Evolutionary conservation across 192 early-diverging fungal species (phyloP).

Genomic region (Obelidium mucronatum): DNA sequence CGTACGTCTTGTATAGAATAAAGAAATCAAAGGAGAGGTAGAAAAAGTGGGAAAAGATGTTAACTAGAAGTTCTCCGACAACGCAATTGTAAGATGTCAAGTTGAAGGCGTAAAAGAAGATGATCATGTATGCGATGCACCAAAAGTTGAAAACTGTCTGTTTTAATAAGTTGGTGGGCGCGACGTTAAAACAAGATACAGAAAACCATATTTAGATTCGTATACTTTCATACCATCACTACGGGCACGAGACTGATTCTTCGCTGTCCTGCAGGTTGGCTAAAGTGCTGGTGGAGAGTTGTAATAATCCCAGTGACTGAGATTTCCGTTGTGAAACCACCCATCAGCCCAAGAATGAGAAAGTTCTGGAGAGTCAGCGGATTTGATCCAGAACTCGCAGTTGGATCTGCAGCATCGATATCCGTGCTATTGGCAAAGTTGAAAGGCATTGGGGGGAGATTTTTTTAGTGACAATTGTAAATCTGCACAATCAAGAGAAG

Average conservation of each 20-base stretch:
- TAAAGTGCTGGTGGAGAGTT: neutral
- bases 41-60: neutral
- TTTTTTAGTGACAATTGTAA: no score
- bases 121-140: neutral
- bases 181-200: neutral
- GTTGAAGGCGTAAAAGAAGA: neutral
- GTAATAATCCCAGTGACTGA: neutral
- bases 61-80: neutral
- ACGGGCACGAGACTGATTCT: neutral
- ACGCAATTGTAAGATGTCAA: neutral
- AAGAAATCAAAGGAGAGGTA: neutral
- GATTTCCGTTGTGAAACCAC: neutral
- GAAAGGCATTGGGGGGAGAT: no score
- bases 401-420: no score
- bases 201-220: neutral
- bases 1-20: slow-evolving; percentile 26
- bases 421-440: no score
- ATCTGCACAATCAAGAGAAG: no score
- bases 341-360: neutral
- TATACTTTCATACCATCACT: neutral
- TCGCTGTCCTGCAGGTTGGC: neutral
- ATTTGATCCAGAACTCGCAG: no score
- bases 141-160: neutral
- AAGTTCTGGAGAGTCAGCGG: no score
- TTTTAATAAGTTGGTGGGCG: neutral